Conservation (phyloP, 1,139 yeast species). For the Sporopachydermia cereana region DNA sequence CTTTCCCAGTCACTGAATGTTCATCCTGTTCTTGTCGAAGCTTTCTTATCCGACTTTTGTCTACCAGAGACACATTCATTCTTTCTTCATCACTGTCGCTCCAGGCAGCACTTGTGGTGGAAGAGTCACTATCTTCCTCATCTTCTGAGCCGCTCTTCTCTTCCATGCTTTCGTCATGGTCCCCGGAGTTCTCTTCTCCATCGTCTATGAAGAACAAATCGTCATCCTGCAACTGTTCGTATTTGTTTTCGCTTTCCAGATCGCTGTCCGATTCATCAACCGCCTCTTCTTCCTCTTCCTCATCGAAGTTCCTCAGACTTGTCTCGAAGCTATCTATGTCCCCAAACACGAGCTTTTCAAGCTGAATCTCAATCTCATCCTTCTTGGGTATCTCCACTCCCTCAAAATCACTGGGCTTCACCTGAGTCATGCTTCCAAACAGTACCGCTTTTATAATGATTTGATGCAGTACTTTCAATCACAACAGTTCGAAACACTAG, state of each 20-base stretch:
- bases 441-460: too few species aligned
- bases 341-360: slow-evolving; percentile 85
- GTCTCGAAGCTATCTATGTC: slow-evolving; percentile 69
- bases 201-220: slow-evolving; percentile 25
- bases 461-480: not conserved
- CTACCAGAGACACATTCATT: slow-evolving; percentile 45
- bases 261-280: slow-evolving; percentile 22
- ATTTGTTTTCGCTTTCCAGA: slow-evolving; percentile 16
- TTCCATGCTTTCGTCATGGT: slow-evolving; percentile 12
- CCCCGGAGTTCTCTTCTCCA: slow-evolving; percentile 23
- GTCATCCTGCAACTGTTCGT: slow-evolving; percentile 24
- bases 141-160: slow-evolving; percentile 22
- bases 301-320: slow-evolving; percentile 48
- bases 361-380: slow-evolving; percentile 66
- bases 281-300: slow-evolving; percentile 24
- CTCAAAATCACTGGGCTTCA: slow-evolving; percentile 14
- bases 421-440: slow-evolving; percentile 8
- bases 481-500: not conserved
- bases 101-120: slow-evolving; percentile 58
- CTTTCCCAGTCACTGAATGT: slow-evolving; percentile 44
- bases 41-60: slow-evolving; percentile 56
- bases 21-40: slow-evolving; percentile 58
- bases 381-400: slow-evolving; percentile 46
- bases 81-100: slow-evolving; percentile 85
- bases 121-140: slow-evolving; percentile 26